phyloP scores from a whole-genome alignment of 371 early-diverging fungal genomes.

The Rhizopus microsporus region DNA sequence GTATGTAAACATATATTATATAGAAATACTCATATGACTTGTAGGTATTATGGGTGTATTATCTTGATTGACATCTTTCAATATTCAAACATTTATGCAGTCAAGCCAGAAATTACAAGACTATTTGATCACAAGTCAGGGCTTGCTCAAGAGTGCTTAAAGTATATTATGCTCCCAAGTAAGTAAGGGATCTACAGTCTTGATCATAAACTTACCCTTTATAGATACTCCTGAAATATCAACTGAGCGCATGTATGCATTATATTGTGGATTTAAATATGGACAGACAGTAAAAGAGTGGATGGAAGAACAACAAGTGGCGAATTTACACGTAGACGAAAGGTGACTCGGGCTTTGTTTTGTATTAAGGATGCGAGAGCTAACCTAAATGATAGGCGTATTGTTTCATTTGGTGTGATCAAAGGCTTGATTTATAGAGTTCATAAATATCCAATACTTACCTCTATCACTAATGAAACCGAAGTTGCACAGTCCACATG shows the following conservation, averaged over 20 bases:
- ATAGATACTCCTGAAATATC: constrained; percentile 35
- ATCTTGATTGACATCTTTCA: constrained; percentile 88
- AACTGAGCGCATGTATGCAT: constrained; percentile 66
- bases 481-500: constrained; percentile 6
- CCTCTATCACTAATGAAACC: constrained; percentile 16
- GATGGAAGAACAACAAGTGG: constrained; percentile 72
- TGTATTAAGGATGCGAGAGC: background rate
- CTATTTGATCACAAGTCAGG: constrained; percentile 61
- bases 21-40: background rate
- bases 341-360: constrained; percentile 45
- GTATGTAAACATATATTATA: constrained; percentile 32
- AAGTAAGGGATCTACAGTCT: constrained; percentile 5
- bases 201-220: constrained; percentile 1
- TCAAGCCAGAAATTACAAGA: constrained; percentile 62
- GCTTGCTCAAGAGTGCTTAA: constrained; percentile 67
- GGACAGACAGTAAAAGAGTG: constrained; percentile 75
- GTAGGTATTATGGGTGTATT: constrained; percentile 81
- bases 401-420: constrained; percentile 81
- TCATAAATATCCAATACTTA: constrained; percentile 79
- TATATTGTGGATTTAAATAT: constrained; percentile 75
- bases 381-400: constrained; percentile 52
- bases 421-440: constrained; percentile 80
- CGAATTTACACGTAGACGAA: constrained; percentile 68
- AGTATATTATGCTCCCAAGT: constrained; percentile 67
- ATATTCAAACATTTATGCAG: constrained; percentile 82